phyloP scores from a whole-genome alignment of 306 rosid species.

The Geum urbanum region DNA sequence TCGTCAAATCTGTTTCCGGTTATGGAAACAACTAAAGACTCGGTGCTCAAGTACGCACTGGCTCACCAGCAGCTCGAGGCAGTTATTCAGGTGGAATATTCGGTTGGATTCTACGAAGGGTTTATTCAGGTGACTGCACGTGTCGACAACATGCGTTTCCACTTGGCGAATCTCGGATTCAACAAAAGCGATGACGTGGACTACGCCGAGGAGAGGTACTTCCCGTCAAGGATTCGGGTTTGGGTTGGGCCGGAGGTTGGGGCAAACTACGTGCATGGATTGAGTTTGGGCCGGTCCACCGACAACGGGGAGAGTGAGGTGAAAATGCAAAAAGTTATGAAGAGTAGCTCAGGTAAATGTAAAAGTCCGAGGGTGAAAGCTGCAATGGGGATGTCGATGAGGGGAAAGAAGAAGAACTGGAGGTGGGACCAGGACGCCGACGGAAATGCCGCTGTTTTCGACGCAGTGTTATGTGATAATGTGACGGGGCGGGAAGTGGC shows the following conservation, averaged over 20 bases:
- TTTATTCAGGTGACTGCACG: conserved; percentile 66
- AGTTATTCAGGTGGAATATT: conserved; percentile 71
- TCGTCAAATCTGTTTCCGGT: conserved; percentile 34
- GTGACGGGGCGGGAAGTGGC: conserved; percentile 61
- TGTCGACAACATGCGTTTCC: conserved; percentile 66
- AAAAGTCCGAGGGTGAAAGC: conserved; percentile 39
- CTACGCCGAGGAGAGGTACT: conserved; percentile 57
- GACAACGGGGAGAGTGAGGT: conserved; percentile 57
- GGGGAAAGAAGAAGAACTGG: conserved; percentile 50
- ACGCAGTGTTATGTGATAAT: conserved; percentile 54
- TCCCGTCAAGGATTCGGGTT: conserved; percentile 61
- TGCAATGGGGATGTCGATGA: conserved; percentile 36
- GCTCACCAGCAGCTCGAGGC: conserved; percentile 90
- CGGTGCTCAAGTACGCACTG: conserved; percentile 55
- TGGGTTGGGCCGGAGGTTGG: conserved; percentile 94
- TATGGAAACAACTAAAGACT: conserved; percentile 53
- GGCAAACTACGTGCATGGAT: conserved; percentile 60
- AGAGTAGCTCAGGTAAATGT: conserved; percentile 46
- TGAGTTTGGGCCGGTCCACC: conserved; percentile 79
- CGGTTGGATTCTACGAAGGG: conserved; percentile 56
- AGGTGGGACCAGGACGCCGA: conserved; percentile 88
- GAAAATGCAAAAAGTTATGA: conserved; percentile 45
- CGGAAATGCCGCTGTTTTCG: conserved; percentile 77
- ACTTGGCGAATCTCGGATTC: conserved; percentile 59
- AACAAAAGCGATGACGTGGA: conserved; percentile 42